phyloP scores from a whole-genome alignment of 129 eudicot genomes.

The sunflower (Helianthus annuus) region DNA sequence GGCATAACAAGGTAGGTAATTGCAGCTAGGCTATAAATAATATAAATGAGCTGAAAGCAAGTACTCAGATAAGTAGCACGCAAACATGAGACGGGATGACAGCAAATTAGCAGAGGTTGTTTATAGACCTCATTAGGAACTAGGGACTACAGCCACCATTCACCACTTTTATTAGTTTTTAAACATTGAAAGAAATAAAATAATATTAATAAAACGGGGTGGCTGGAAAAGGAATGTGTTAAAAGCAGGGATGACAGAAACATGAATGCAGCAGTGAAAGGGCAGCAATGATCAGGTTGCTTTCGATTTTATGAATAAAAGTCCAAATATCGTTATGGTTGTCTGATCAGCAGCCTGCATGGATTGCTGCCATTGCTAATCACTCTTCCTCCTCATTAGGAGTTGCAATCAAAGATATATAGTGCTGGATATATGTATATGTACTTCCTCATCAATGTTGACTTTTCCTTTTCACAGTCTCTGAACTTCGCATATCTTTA shows the following conservation, averaged over 20 bases:
- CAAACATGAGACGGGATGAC: conserved; percentile 28
- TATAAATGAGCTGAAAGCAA: conserved; percentile 12
- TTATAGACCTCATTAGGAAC: conserved; percentile 16
- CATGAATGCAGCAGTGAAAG: conserved; percentile 35
- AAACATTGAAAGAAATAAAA: neutral
- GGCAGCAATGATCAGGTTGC: conserved; percentile 25
- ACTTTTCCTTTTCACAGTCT: neutral
- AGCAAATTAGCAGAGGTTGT: conserved; percentile 8
- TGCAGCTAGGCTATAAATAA: conserved; percentile 15
- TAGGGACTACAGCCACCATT: conserved; percentile 8
- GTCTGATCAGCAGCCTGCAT: conserved; percentile 39
- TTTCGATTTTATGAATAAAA: conserved; percentile 33
- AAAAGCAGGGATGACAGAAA: conserved; percentile 28
- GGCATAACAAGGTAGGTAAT: conserved; percentile 4
- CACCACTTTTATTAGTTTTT: neutral
- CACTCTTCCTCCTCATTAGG: conserved; percentile 15
- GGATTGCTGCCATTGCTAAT: conserved; percentile 11
- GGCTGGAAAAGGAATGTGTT: conserved; percentile 39
- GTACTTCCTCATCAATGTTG: conserved; percentile 3
- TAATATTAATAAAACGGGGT: neutral
- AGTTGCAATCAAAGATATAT: conserved; percentile 8
- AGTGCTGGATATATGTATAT: neutral
- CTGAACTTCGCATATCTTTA: too few relatives aligned
- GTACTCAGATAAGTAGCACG: conserved; percentile 21
- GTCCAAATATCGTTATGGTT: conserved; percentile 46